A percentile compares a stretch with the other conserved stretches of the same genome.
phyloP scores from a whole-genome alignment of 2,329 filamentous ascomycete species.

The Aureobasidium subglaciale region DNA sequence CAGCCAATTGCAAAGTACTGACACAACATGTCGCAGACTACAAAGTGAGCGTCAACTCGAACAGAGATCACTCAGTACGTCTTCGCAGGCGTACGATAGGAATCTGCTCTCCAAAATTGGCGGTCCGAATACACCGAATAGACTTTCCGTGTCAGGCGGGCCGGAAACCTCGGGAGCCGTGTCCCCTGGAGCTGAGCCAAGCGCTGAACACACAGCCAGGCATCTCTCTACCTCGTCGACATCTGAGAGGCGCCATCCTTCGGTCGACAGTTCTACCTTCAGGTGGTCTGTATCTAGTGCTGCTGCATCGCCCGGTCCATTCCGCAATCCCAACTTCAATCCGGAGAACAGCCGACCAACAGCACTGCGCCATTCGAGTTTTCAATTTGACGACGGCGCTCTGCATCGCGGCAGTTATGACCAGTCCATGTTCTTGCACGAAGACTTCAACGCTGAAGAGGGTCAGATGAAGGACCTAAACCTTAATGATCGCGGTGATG shows the following conservation, averaged over 20 bases:
- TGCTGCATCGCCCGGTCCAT: conserved; percentile 38
- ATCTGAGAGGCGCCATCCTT: conserved; percentile 33
- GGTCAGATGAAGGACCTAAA: conserved; percentile 45
- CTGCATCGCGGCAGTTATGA: conserved; percentile 58
- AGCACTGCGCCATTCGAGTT: conserved; percentile 33
- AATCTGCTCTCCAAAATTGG: conserved; percentile 56
- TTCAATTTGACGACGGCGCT: conserved; percentile 36
- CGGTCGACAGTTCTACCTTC: conserved; percentile 34
- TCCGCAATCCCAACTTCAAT: conserved; percentile 36
- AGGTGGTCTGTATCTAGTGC: conserved; percentile 33
- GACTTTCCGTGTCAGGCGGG: conserved; percentile 28
- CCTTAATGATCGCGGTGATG: conserved; percentile 48
- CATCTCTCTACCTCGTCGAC: conserved; percentile 28
- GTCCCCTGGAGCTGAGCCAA: conserved; percentile 33
- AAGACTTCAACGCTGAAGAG: conserved; percentile 48
- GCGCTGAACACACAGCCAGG: conserved; percentile 36
- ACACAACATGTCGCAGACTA: conserved; percentile 34
- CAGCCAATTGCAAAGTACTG: background rate
- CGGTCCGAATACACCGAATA: conserved; percentile 50
- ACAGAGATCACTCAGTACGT: conserved; percentile 49
- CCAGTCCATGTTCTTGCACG: conserved; percentile 47
- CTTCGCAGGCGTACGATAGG: conserved; percentile 57
- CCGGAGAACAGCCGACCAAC: conserved; percentile 22
- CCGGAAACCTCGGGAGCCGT: conserved; percentile 29
- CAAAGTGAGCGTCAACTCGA: conserved; percentile 55